Base-by-base conservation (phyloP, 1,139 yeast genomes). In the Taphrina deformans region DNA sequence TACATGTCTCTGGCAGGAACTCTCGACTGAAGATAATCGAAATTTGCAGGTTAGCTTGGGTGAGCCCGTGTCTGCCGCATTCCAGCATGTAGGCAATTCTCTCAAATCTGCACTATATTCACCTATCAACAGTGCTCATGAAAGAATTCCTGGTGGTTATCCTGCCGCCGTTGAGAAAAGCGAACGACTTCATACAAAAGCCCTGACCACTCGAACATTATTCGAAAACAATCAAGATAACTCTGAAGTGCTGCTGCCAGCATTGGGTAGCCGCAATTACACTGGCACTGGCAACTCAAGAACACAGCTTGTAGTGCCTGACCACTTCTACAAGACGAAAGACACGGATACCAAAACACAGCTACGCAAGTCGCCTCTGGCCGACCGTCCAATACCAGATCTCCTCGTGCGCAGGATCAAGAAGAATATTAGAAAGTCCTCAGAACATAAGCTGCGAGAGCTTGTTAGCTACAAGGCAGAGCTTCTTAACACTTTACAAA, bases 381-480 rank as follows among this genome's bases (percentile, higher is more conserved):
- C 56, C 1, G 41, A 33, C 16, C 56, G 56, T 33, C 45, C 56
- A 10, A 18, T 52, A 10, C 56, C 56, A 23, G 56, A 52, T 35
- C 16, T 52, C 12, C 45, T 52, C 27, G 56, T 35, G 10, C 56
- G 56, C 23, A 12, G 45, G n/a, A 21, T 52, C 45, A 52, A 52
- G 6, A 52, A 52, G 56, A 33, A 35, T 12, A 14, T 52, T 14
- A 12, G 45, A 14, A 52, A 52, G 18, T 52, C 56, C 1, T 33
- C 44, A 2, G 56, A 52, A 21, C 41, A 52, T 45, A 52, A 52
- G 45, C 41, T 52, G 7, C 12, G 45, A 33, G 41, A 33, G 12
- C 27, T 52, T 18, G 45, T 52, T 18, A 26, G 38, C 16, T 52
- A 52, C 18, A 33, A 35, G 7, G 56, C 41, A n/a, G 56, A 52